Percentiles rank a stretch among this genome's conserved stretches.
phyloP scores from a whole-genome alignment of 169 alveolate species.

The Theileria annulata region DNA sequence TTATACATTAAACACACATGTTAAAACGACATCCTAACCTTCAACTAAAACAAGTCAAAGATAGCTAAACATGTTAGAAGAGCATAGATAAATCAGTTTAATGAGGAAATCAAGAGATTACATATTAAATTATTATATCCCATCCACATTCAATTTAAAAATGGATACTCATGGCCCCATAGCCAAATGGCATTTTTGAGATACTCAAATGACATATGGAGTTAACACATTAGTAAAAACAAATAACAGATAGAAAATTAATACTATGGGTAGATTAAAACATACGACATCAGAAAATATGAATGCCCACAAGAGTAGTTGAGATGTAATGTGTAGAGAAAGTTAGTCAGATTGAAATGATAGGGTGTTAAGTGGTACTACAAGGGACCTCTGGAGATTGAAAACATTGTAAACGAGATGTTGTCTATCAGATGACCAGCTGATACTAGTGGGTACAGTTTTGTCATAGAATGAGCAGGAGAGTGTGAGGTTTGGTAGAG shows the following conservation, averaged over 20 bases:
- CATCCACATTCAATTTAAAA: slow-evolving; percentile 4
- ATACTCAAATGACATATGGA: neutral
- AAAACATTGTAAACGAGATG: slow-evolving; percentile 54
- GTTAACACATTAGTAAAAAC: slow-evolving; percentile 11
- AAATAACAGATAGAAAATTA: neutral
- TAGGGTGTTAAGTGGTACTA: slow-evolving; percentile 39
- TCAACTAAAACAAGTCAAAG: neutral
- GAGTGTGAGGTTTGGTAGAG: slow-evolving; percentile 51
- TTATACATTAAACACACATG: slow-evolving; percentile 8
- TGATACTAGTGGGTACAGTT: slow-evolving; percentile 38
- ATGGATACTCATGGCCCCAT: slow-evolving; percentile 11
- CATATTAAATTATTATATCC: neutral
- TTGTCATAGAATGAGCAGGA: slow-evolving; percentile 55
- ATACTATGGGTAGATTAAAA: neutral
- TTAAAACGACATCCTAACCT: slow-evolving; percentile 11
- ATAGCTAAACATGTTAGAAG: slow-evolving; percentile 10
- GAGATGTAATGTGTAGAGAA: neutral
- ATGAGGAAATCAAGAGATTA: neutral
- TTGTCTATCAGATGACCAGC: slow-evolving; percentile 52
- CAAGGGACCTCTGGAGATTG: slow-evolving; percentile 48
- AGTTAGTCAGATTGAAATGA: slow-evolving; percentile 37
- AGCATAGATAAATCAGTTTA: neutral
- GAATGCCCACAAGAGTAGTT: neutral
- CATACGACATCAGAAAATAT: neutral
- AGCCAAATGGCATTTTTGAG: neutral